phyloP scores from a whole-genome alignment of 1,139 yeast species.

The Yamadazyma epiphylla region DNA sequence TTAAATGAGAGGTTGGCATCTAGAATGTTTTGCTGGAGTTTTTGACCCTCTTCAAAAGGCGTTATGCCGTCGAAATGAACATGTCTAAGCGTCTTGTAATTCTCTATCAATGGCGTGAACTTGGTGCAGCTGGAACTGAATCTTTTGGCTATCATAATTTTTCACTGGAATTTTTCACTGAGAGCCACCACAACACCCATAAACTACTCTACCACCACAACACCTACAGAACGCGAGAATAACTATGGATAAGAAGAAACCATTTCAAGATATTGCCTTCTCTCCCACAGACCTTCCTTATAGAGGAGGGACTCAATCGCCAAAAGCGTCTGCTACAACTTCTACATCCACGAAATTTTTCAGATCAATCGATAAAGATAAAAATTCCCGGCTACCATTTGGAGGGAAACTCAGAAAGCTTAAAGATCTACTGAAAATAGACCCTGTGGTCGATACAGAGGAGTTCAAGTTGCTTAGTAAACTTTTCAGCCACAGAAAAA shows the following conservation, averaged over 20 bases:
- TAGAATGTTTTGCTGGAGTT: slow-evolving; percentile 59
- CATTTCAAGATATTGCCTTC: slow-evolving; percentile 1
- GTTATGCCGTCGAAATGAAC: slow-evolving; percentile 57
- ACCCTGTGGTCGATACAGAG: slow-evolving; percentile 14
- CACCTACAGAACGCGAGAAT: not conserved
- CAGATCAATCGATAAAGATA: slow-evolving; percentile 10
- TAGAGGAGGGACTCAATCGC: slow-evolving; percentile 7
- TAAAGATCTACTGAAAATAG: slow-evolving; percentile 6
- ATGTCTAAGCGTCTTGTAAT: slow-evolving; percentile 49
- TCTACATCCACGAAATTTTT: slow-evolving; percentile 14
- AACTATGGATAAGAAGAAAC: slow-evolving; percentile 1
- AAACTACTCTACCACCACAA: too few relatives aligned
- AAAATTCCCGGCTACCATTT: not conserved
- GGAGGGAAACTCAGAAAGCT: slow-evolving; percentile 6
- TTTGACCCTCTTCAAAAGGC: slow-evolving; percentile 56
- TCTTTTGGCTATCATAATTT: too few relatives aligned
- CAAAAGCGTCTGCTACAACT: slow-evolving; percentile 15
- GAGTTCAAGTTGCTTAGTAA: slow-evolving; percentile 33
- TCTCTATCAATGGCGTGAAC: slow-evolving; percentile 30
- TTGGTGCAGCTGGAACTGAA: slow-evolving; percentile 9
- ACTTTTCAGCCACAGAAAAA: slow-evolving; percentile 32
- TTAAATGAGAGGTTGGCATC: slow-evolving; percentile 63
- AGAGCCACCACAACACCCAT: too few relatives aligned
- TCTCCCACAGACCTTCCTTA: slow-evolving; percentile 7
- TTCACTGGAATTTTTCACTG: too few relatives aligned